phyloP scores from a whole-genome alignment of 176 grass and related monocot species.

The Alloteropsis semialata region DNA sequence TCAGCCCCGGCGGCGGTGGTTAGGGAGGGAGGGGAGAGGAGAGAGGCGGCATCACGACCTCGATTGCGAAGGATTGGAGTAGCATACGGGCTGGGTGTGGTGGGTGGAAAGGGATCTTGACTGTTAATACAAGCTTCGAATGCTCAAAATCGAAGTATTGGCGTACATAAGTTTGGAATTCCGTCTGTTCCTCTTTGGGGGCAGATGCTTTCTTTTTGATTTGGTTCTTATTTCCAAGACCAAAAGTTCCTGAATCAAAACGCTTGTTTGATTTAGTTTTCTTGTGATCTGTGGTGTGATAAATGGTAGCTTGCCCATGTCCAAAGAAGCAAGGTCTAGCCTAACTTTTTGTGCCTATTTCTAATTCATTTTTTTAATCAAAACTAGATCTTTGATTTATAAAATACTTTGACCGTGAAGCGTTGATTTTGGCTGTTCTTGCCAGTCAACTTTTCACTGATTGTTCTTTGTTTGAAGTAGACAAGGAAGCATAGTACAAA shows the following conservation, averaged over 20 bases:
- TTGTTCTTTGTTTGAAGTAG: not conserved
- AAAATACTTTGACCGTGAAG: not conserved
- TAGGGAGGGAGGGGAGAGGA: not conserved
- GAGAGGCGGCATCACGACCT: not conserved
- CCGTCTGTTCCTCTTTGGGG: not conserved
- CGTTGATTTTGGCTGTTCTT: not conserved
- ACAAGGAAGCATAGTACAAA: not conserved
- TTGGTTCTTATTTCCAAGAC: not conserved
- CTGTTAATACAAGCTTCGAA: not conserved
- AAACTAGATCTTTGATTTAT: conserved; percentile 2
- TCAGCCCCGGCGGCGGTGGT: not conserved
- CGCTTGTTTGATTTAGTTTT: not conserved
- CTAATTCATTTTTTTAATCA: not conserved
- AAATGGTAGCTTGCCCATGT: not conserved
- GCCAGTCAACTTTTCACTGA: not conserved
- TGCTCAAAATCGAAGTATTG: not conserved
- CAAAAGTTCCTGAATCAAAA: not conserved
- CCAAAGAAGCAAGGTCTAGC: not conserved
- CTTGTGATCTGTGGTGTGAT: not conserved
- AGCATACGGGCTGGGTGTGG: not conserved
- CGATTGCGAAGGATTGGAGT: not conserved
- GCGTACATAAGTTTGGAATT: not conserved
- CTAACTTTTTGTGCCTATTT: not conserved
- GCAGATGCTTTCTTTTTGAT: not conserved
- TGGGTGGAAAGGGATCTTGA: not conserved